A percentile compares a stretch with the other conserved stretches of the same genome.
phyloP scores from a whole-genome alignment of 2,329 filamentous ascomycete genomes.

The Trichoderma sp. region DNA sequence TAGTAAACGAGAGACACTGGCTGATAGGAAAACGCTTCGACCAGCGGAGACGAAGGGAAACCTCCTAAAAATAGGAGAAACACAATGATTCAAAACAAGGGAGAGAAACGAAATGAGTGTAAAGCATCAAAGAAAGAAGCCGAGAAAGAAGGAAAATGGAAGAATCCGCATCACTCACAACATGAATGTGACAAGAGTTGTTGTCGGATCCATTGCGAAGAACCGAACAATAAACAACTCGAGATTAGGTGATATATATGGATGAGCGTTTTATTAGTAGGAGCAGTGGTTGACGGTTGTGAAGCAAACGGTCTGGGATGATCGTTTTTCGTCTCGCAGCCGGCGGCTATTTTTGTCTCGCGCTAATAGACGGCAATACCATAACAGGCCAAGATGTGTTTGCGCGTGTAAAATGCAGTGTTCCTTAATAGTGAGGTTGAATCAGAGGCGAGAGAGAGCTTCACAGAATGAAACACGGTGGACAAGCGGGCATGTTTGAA shows the following conservation, averaged over 20 bases:
- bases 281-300: background rate
- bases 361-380: background rate
- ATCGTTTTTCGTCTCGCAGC: constrained; percentile 11
- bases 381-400: background rate
- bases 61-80: constrained; percentile 1
- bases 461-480: constrained; percentile 26
- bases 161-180: constrained; percentile 54
- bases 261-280: constrained; percentile 15
- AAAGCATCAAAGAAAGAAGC: constrained; percentile 28
- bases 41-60: constrained; percentile 1
- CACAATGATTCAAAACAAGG: constrained; percentile 24
- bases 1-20: constrained; percentile 18
- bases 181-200: constrained; percentile 69
- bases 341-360: constrained; percentile 17
- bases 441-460: constrained; percentile 10
- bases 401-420: background rate
- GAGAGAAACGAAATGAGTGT: constrained; percentile 29
- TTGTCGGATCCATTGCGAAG: constrained; percentile 58
- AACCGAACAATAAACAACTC: background rate
- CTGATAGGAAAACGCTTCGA: constrained; percentile 5
- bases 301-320: background rate
- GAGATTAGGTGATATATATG: constrained; percentile 3
- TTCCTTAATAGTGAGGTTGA: constrained; percentile 6
- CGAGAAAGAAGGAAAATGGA: constrained; percentile 21
- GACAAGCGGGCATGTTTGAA: constrained; percentile 26